Evolutionary conservation across 768 basidiomycete genomes (phyloP).

Genomic region (Amanita pseudoporphyria): DNA sequence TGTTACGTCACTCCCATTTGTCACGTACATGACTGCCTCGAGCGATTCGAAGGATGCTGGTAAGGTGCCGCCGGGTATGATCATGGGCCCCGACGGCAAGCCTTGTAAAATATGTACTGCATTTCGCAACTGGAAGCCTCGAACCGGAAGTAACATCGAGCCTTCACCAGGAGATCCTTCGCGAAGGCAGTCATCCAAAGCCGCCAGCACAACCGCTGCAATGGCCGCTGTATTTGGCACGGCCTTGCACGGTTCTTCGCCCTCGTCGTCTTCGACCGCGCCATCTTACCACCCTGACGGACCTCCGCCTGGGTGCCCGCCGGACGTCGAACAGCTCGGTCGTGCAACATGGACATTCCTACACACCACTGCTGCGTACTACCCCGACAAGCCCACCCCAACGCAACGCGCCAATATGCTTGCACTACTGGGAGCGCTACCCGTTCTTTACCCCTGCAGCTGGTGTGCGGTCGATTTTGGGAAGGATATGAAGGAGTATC

Average conservation of each 20-base stretch:
- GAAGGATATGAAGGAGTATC: slow-evolving; percentile 49
- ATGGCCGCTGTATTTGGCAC: slow-evolving; percentile 18
- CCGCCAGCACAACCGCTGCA: slow-evolving; percentile 13
- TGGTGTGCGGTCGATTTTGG: slow-evolving; percentile 82
- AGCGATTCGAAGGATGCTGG: neutral
- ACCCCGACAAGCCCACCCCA: slow-evolving; percentile 72
- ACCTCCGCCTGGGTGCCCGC: slow-evolving; percentile 67
- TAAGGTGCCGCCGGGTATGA: slow-evolving; percentile 68
- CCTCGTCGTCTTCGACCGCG: slow-evolving; percentile 7
- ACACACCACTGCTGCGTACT: slow-evolving; percentile 92
- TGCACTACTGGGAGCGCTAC: slow-evolving; percentile 65
- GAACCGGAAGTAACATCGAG: slow-evolving; percentile 24
- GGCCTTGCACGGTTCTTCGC: slow-evolving; percentile 7
- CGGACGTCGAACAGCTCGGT: slow-evolving; percentile 85
- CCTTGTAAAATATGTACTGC: slow-evolving; percentile 90
- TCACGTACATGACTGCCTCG: neutral
- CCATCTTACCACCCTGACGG: slow-evolving; percentile 19
- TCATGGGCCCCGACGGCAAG: slow-evolving; percentile 89
- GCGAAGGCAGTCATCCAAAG: slow-evolving; percentile 11
- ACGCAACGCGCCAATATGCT: slow-evolving; percentile 80
- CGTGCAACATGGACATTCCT: slow-evolving; percentile 96
- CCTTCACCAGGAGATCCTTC: neutral
- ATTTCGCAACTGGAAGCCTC: slow-evolving; percentile 61
- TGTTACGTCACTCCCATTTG: neutral
- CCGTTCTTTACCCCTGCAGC: slow-evolving; percentile 80